These are phyloP conservation scores for Trypanosoma vivax DNA, from an alignment of 208 protist species.

Conservation along the genomic window DNA sequence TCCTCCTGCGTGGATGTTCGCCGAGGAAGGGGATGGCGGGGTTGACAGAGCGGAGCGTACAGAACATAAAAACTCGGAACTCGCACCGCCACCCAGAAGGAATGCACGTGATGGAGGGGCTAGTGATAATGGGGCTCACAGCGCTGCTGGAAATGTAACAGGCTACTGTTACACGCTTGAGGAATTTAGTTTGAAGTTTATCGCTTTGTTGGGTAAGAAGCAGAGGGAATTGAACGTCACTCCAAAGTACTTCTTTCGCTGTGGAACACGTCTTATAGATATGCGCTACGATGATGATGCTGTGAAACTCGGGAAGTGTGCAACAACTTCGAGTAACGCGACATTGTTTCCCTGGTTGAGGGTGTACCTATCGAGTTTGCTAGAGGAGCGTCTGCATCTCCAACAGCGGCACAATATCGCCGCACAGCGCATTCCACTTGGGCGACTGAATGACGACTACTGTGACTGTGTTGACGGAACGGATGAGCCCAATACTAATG, in stretches of 20 bases:
- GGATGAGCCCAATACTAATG: conserved; percentile 68
- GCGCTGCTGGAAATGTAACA: too few relatives aligned
- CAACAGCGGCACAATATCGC: conserved; percentile 33
- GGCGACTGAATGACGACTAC: conserved; percentile 72
- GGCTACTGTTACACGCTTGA: conserved; percentile 61
- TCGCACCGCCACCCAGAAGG: too few relatives aligned
- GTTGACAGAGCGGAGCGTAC: neutral
- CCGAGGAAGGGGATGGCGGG: too few relatives aligned
- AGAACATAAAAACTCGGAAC: neutral
- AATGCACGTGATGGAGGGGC: too few relatives aligned
- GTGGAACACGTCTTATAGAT: conserved; percentile 61
- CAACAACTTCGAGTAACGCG: neutral
- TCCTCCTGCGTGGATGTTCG: too few relatives aligned
- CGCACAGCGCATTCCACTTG: conserved; percentile 45
- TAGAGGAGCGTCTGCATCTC: conserved; percentile 41
- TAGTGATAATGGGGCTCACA: neutral
- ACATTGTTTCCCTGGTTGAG: conserved; percentile 30
- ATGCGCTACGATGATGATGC: conserved; percentile 28
- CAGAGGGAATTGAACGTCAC: neutral
- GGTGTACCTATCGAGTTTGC: conserved; percentile 34
- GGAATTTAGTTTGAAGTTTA: conserved; percentile 50
- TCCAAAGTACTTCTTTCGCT: conserved; percentile 34
- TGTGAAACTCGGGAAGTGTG: conserved; percentile 28
- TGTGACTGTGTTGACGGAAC: conserved; percentile 80
- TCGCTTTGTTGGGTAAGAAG: conserved; percentile 6